Percentiles rank a stretch among this genome's conserved stretches.
These are phyloP conservation scores for Russula abietina DNA, from an alignment of 768 basidiomycete genomes.

Conservation along the genomic window DNA sequence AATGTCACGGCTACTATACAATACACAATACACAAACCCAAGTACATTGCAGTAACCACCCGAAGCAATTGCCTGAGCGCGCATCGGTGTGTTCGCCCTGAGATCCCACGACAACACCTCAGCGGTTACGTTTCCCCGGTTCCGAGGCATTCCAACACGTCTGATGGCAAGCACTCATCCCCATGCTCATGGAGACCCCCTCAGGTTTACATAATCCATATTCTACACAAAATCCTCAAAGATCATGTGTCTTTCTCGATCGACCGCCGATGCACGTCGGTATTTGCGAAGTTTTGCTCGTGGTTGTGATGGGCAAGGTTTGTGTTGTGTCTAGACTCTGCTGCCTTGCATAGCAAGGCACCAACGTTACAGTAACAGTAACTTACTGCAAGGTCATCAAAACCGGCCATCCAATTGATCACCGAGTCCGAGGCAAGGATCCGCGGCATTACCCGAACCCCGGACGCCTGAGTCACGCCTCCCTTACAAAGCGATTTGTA, in stretches of 20 bases:
- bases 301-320: not conserved
- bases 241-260: not conserved
- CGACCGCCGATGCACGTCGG: not conserved
- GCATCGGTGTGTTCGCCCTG: not conserved
- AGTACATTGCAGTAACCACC: not conserved
- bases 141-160: constrained; percentile 4
- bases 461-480: too few relatives aligned
- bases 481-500: not conserved
- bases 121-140: constrained; percentile 9
- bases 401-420: not conserved
- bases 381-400: too few relatives aligned
- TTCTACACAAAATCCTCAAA: not conserved
- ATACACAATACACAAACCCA: too few relatives aligned
- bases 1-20: not conserved
- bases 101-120: not conserved
- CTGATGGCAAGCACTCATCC: not conserved
- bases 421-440: not conserved
- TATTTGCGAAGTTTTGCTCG: not conserved
- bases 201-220: constrained; percentile 3
- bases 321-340: too few relatives aligned
- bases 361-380: too few relatives aligned
- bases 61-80: not conserved
- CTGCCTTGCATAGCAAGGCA: too few relatives aligned
- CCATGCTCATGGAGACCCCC: not conserved
- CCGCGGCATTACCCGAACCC: constrained; percentile 4